These are phyloP conservation scores for Edaphochlamys debaryana DNA, from an alignment of 139 green algal species.

Conservation along the genomic window DNA sequence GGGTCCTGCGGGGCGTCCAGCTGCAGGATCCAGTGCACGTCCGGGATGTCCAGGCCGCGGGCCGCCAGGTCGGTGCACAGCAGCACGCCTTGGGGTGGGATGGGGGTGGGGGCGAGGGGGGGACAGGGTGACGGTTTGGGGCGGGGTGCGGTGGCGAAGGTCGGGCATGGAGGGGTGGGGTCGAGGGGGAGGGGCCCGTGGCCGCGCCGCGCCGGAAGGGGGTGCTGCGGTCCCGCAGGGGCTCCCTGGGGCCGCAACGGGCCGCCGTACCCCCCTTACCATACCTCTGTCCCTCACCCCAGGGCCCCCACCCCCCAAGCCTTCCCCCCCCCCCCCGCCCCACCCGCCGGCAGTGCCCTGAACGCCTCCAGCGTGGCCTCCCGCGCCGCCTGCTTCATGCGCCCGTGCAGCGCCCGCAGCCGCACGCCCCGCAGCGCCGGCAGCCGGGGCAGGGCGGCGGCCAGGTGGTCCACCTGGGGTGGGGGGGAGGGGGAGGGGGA, in stretches of 20 bases:
- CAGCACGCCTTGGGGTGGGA: conserved; percentile 70
- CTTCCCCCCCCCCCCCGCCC: neutral
- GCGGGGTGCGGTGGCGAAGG: no score
- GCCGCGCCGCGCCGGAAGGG: no score
- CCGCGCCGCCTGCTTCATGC: conserved; percentile 89
- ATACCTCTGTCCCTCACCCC: no score
- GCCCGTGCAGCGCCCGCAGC: conserved; percentile 81
- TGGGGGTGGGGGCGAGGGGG: no score
- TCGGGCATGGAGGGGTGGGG: no score
- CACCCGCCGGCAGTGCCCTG: conserved; percentile 42
- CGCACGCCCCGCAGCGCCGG: conserved; percentile 32
- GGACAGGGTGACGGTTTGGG: neutral
- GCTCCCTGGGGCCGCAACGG: no score
- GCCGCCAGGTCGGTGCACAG: conserved; percentile 95
- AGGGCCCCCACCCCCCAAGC: neutral
- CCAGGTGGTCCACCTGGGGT: conserved; percentile 87
- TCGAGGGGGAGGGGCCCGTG: no score
- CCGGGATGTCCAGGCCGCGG: conserved; percentile 92
- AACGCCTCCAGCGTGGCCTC: conserved; percentile 81
- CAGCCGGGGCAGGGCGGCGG: conserved; percentile 39
- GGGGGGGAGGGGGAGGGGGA: no score
- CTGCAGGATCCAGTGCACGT: conserved; percentile 89
- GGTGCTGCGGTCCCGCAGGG: no score
- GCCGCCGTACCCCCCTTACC: no score
- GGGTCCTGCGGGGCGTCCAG: conserved; percentile 91